A percentile compares a stretch with the other conserved stretches of the same genome.
These are phyloP conservation scores for Fusarium annulatum DNA, from an alignment of 2,329 filamentous ascomycete species.

Conservation along the genomic window DNA sequence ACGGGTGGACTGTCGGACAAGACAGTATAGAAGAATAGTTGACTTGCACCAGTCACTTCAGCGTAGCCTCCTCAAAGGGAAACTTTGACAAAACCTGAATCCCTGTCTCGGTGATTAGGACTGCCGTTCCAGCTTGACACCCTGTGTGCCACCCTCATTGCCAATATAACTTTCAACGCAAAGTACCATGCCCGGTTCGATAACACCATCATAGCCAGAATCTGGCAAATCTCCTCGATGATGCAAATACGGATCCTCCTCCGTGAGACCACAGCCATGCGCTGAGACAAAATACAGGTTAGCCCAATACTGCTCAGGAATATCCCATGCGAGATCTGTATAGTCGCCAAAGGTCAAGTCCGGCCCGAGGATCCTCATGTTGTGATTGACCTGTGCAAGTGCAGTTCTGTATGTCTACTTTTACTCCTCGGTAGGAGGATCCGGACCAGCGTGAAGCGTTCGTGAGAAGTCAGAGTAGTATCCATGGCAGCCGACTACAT, in stretches of 20 bases:
- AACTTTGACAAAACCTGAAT: not conserved
- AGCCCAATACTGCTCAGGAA: not conserved
- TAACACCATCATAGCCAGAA: conserved; percentile 5
- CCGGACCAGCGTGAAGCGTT: not conserved
- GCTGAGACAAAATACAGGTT: conserved; percentile 11
- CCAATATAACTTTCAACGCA: conserved; percentile 9
- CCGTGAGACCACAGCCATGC: conserved; percentile 8
- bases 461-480: conserved; percentile 13
- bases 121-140: conserved; percentile 19
- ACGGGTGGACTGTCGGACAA: not conserved
- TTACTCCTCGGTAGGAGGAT: not conserved
- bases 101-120: conserved; percentile 3
- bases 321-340: not conserved
- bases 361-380: conserved; percentile 6
- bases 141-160: not conserved
- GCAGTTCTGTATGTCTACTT: not conserved
- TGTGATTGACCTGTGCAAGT: not conserved
- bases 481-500: conserved; percentile 12
- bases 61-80: not conserved
- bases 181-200: conserved; percentile 4
- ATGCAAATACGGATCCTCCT: conserved; percentile 4
- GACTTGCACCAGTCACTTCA: not conserved
- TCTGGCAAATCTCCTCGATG: not conserved
- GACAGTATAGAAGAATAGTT: not conserved
- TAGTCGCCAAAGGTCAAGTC: conserved; percentile 14